Evolutionary conservation across 2,329 filamentous ascomycete species (phyloP), one percentile per base, ranked within the genome.

Genomic region (Scedosporium apiospermum): DNA sequence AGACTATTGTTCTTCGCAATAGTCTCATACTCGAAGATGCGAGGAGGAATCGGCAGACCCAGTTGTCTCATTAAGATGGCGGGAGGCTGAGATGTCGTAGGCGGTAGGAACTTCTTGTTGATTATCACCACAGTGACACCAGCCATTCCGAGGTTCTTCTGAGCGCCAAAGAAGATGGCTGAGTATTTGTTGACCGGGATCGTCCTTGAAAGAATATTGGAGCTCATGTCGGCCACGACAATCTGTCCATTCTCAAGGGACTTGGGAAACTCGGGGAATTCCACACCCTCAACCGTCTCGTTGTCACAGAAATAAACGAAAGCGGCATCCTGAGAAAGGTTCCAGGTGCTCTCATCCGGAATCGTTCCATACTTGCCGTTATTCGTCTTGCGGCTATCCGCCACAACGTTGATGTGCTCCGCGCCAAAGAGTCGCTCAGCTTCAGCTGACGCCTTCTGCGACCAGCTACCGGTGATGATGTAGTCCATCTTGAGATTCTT

Each of bases 251-350:
- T 38, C 34, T 38, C 34, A 38, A 38, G 34, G 6, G 34, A 38
- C 34, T 38, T 38, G 10, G 34, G 93, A 70, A 85, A 84, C 16
- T 69, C 75, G 4, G 88, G 90, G 68, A 96, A 96, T 72, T 98
- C 93, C n/a, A 98, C 91, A 42, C 93, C 93, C 69, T 96, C 91
- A 5, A 96, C 91, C 0, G 91, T 96, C 79, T 98, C 93, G 69
- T 98, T 98, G 74, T 93, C 89, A 74, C 93, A 96, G 73, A 86
- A 93, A 76, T 97, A 98, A 1, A 93, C 88, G 69, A 96, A 81
- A 0, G 91, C 84, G 9, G 88, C 78, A 44, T 84, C 79, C 67
- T 85, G 79, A 46, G 86, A 89, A 4, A 95, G 80, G 38, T 82
- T 88, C 91, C 92, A 98, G 21, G 82, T 83, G 65, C 83, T 84